Conservation (phyloP, 108 stramenopile species). For the Cyclotella choctawhatcheeana region DNA sequence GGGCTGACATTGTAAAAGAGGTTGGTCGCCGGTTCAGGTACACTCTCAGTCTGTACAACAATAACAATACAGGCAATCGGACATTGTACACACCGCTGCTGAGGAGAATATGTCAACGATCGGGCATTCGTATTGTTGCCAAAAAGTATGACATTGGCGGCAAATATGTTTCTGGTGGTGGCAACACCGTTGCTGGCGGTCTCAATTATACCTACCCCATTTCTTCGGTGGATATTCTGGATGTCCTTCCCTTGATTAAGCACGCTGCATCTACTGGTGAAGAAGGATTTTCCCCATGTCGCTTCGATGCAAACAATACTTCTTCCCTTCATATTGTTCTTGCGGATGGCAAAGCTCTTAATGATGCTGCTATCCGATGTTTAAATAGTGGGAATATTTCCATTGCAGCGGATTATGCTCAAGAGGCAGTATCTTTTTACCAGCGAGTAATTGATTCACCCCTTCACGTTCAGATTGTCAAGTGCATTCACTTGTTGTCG, state of each 20-base stretch:
- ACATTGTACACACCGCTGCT: slow-evolving; percentile 72
- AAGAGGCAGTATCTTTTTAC: slow-evolving; percentile 79
- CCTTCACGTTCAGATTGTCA: slow-evolving; percentile 74
- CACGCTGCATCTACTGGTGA: slow-evolving; percentile 70
- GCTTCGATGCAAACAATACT: slow-evolving; percentile 47
- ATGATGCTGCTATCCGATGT: slow-evolving; percentile 75
- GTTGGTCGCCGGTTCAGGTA: slow-evolving; percentile 79
- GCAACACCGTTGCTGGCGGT: slow-evolving; percentile 43
- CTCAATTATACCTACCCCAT: slow-evolving; percentile 75
- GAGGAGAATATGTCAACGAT: slow-evolving; percentile 89
- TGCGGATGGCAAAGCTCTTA: slow-evolving; percentile 76
- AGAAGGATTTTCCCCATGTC: slow-evolving; percentile 75
- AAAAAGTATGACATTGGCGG: slow-evolving; percentile 72
- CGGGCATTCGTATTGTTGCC: slow-evolving; percentile 85
- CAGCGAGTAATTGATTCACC: slow-evolving; percentile 80
- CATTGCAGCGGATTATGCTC: slow-evolving; percentile 77
- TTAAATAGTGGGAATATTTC: slow-evolving; percentile 57
- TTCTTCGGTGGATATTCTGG: slow-evolving; percentile 80
- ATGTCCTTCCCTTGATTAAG: slow-evolving; percentile 92
- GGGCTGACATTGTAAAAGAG: slow-evolving; percentile 82
- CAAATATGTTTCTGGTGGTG: slow-evolving; percentile 69
- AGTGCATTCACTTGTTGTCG: slow-evolving; percentile 72
- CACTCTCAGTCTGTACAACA: slow-evolving; percentile 72
- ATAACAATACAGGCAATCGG: slow-evolving; percentile 24
- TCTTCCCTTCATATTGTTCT: slow-evolving; percentile 78